Conservation (phyloP, 441 rosid species). For the Arabidopsis hybrid region DNA sequence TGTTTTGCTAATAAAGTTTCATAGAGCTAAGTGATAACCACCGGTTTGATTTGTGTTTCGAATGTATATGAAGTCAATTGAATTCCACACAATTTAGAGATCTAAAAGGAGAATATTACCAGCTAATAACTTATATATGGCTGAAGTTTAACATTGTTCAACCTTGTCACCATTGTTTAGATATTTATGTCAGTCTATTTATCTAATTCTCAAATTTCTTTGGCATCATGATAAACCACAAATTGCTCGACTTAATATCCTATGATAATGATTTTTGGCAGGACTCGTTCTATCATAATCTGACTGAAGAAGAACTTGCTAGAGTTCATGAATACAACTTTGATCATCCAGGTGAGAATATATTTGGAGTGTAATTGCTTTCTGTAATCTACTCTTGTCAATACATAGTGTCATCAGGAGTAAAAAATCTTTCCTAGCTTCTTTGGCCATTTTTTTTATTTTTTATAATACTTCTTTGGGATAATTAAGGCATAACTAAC, state of each 20-base stretch:
- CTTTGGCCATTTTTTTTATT: not conserved
- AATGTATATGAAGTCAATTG: not conserved
- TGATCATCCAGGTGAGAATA: slow-evolving; percentile 98
- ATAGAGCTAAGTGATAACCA: slow-evolving; percentile 18
- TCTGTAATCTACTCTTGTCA: slow-evolving; percentile 21
- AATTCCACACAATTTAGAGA: not conserved
- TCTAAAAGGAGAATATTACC: not conserved
- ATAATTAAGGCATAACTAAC: slow-evolving; percentile 20
- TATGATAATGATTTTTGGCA: slow-evolving; percentile 47
- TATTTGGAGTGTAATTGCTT: slow-evolving; percentile 14
- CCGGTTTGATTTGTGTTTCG: slow-evolving; percentile 4
- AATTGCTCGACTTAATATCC: slow-evolving; percentile 19
- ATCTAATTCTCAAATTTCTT: not conserved
- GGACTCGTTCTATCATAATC: slow-evolving; percentile 98
- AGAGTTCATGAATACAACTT: slow-evolving; percentile 96
- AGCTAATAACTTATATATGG: not conserved
- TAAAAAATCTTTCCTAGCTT: not conserved
- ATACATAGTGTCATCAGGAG: too few relatives aligned
- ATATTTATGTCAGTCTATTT: not conserved
- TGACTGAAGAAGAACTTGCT: slow-evolving; percentile 84
- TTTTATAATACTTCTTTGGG: not conserved
- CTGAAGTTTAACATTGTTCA: slow-evolving; percentile 13
- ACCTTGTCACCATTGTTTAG: slow-evolving; percentile 17
- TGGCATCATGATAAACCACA: slow-evolving; percentile 10
- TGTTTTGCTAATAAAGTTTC: slow-evolving; percentile 13